phyloP scores from a whole-genome alignment of 208 protist genomes.

The Strigomonas culicis region DNA sequence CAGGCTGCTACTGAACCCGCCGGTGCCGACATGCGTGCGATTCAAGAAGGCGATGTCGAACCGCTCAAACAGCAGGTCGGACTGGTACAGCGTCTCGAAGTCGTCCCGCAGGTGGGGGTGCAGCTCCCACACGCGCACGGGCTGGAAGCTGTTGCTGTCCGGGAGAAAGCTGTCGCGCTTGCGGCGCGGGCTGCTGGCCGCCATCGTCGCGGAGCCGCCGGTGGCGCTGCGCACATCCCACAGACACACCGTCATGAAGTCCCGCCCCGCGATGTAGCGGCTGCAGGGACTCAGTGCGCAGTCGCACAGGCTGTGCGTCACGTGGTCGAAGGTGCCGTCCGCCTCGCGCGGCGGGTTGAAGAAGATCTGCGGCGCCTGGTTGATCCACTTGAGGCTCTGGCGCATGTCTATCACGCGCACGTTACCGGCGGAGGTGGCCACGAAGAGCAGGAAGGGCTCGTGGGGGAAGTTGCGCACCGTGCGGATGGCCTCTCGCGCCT shows the following conservation, averaged over 20 bases:
- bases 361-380: constrained; percentile 61
- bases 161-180: not conserved
- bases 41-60: constrained; percentile 80
- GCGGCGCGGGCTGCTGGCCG: constrained; percentile 19
- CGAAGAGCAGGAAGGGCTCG: constrained; percentile 84
- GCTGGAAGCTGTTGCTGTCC: not conserved
- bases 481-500: constrained; percentile 56
- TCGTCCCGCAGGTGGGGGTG: constrained; percentile 58
- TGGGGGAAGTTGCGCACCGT: constrained; percentile 62
- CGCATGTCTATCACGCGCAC: constrained; percentile 80
- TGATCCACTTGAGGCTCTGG: constrained; percentile 65
- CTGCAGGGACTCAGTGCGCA: constrained; percentile 83
- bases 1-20: constrained; percentile 64
- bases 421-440: constrained; percentile 60
- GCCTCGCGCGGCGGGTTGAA: constrained; percentile 39
- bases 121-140: constrained; percentile 71
- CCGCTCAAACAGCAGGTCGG: constrained; percentile 53
- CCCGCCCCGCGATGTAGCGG: constrained; percentile 71
- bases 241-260: constrained; percentile 76
- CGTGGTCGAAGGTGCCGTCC: constrained; percentile 44
- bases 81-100: constrained; percentile 68
- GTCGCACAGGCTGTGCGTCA: constrained; percentile 69
- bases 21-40: constrained; percentile 50
- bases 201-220: constrained; percentile 14
- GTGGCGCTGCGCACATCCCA: constrained; percentile 75